phyloP scores from a whole-genome alignment of 495 filamentous ascomycete species.

The Geopyxis carbonaria region DNA sequence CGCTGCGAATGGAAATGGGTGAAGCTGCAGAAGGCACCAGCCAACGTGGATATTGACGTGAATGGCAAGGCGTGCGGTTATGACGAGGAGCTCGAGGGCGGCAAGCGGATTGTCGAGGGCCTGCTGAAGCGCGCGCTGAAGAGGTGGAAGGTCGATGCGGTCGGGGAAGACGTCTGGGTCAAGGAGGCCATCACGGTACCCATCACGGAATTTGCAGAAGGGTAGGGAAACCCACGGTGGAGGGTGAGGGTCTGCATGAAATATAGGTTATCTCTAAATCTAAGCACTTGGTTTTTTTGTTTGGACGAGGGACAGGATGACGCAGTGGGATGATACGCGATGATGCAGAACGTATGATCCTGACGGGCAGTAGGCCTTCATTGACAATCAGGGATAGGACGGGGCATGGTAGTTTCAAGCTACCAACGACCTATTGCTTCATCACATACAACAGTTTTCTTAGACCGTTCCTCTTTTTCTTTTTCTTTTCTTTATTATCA shows the following conservation, averaged over 20 bases:
- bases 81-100: constrained; percentile 50
- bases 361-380: no score
- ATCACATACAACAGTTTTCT: no score
- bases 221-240: background rate
- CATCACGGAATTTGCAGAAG: constrained; percentile 50
- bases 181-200: constrained; percentile 50
- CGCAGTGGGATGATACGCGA: no score
- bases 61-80: constrained; percentile 36
- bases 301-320: constrained; percentile 4
- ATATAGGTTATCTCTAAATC: background rate
- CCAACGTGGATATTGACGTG: constrained; percentile 34
- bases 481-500: no score
- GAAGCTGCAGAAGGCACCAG: constrained; percentile 38
- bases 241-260: background rate
- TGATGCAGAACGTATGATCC: no score
- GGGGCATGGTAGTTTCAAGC: no score
- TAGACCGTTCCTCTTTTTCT: no score
- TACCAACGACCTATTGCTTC: no score
- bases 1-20: constrained; percentile 89
- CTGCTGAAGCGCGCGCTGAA: constrained; percentile 62
- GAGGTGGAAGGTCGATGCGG: constrained; percentile 53
- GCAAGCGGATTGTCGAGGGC: constrained; percentile 62
- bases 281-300: background rate
- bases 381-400: no score
- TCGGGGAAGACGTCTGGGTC: constrained; percentile 62